These are phyloP conservation scores for Anethum foeniculum DNA, from an alignment of 140 eudicot genomes.

Conservation along the genomic window DNA sequence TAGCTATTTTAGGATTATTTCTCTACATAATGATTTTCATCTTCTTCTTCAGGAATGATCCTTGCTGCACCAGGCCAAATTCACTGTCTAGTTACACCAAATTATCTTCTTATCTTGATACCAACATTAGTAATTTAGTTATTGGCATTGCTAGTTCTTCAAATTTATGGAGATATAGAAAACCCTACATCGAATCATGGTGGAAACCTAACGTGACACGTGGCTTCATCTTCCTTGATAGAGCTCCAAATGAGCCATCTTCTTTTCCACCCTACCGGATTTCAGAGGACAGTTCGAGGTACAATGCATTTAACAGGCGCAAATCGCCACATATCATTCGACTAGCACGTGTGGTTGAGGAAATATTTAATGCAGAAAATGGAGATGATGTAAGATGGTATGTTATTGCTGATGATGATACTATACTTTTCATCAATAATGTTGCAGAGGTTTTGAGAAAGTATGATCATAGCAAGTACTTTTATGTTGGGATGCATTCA, in stretches of 20 bases:
- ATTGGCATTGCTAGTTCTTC: slow-evolving; percentile 29
- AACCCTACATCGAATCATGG: slow-evolving; percentile 35
- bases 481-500: slow-evolving; percentile 57
- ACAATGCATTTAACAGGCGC: not conserved
- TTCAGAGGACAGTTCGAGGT: slow-evolving; percentile 11
- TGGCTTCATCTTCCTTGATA: slow-evolving; percentile 22
- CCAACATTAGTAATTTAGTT: slow-evolving; percentile 26
- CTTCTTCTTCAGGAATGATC: not conserved
- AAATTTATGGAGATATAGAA: slow-evolving; percentile 18
- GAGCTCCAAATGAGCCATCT: slow-evolving; percentile 7
- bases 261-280: slow-evolving; percentile 21
- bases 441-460: slow-evolving; percentile 48
- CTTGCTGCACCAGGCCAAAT: not conserved
- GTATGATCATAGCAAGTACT: slow-evolving; percentile 52
- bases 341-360: slow-evolving; percentile 10
- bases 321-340: not conserved
- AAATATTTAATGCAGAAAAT: slow-evolving; percentile 7
- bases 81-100: not conserved
- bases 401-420: slow-evolving; percentile 66
- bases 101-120: not conserved
- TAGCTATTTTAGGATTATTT: not conserved
- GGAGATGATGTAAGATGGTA: slow-evolving; percentile 44
- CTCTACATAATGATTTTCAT: slow-evolving; percentile 1
- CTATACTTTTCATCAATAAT: slow-evolving; percentile 43
- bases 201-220: slow-evolving; percentile 30